Conservation (phyloP, 164 flowering plant species). For the Taxillus chinensis region DNA sequence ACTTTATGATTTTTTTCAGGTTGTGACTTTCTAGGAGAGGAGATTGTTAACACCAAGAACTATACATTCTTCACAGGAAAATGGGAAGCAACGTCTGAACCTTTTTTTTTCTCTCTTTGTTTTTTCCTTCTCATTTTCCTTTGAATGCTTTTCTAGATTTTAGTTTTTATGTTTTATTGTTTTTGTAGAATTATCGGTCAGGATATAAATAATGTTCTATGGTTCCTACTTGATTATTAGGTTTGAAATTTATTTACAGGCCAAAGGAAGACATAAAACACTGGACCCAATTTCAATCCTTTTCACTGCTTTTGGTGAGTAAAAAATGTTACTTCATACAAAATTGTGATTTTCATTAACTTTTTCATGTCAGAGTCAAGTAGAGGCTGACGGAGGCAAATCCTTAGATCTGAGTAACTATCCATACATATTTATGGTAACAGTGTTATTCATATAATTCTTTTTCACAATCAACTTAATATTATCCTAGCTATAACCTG, state of each 20-base stretch:
- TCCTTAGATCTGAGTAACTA: slow-evolving; percentile 73
- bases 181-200: not conserved
- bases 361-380: slow-evolving; percentile 42
- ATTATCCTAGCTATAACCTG: not conserved
- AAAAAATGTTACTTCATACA: not conserved
- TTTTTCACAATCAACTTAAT: not conserved
- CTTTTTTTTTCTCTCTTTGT: not conserved
- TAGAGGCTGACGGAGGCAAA: slow-evolving; percentile 85
- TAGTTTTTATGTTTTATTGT: too few relatives aligned
- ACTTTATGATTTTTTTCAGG: slow-evolving; percentile 30
- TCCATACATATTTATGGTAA: slow-evolving; percentile 85
- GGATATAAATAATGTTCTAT: not conserved
- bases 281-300: slow-evolving; percentile 87
- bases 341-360: slow-evolving; percentile 2
- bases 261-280: slow-evolving; percentile 78
- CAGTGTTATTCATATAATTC: slow-evolving; percentile 2
- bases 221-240: not conserved
- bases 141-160: not conserved
- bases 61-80: slow-evolving; percentile 90
- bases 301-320: slow-evolving; percentile 52
- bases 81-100: slow-evolving; percentile 90
- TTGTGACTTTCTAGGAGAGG: slow-evolving; percentile 98
- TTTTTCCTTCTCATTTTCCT: not conserved
- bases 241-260: slow-evolving; percentile 26
- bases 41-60: slow-evolving; percentile 89